Percentiles rank a stretch among this genome's conserved stretches.
Conservation (phyloP, 495 filamentous ascomycete genomes). For the Daldinia decipiens region DNA sequence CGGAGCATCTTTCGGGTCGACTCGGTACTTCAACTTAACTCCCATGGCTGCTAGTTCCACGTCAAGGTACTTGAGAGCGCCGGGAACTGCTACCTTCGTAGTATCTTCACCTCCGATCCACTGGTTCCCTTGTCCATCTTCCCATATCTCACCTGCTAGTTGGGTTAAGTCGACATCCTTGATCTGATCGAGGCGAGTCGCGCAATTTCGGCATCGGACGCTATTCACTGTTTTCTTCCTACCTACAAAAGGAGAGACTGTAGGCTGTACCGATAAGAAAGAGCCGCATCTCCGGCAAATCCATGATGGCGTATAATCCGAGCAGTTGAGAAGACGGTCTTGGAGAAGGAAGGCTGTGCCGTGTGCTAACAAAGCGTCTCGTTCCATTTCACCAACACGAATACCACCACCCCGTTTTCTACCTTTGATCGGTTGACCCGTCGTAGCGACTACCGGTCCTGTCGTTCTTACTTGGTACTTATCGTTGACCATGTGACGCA, state of each 20-base stretch:
- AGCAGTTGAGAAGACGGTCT: conserved; percentile 95
- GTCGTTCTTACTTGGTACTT: conserved; percentile 99
- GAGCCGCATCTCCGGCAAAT: conserved; percentile 88
- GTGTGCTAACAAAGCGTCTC: conserved; percentile 92
- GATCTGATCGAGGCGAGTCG: conserved; percentile 65
- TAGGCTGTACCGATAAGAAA: conserved; percentile 84
- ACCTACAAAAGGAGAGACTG: conserved; percentile 74
- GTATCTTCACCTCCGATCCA: conserved; percentile 91
- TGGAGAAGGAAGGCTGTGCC: conserved; percentile 94
- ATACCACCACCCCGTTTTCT: conserved; percentile 96
- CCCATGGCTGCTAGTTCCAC: conserved; percentile 96
- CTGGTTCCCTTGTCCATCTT: conserved; percentile 82
- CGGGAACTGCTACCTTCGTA: conserved; percentile 89
- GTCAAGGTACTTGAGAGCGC: conserved; percentile 91
- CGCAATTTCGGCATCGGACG: conserved; percentile 87
- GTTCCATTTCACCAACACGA: conserved; percentile 98
- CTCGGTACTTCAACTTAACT: conserved; percentile 86
- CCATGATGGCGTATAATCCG: conserved; percentile 86
- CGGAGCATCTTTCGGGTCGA: conserved; percentile 66
- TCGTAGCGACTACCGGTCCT: conserved; percentile 85
- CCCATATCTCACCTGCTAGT: conserved; percentile 80
- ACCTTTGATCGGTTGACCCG: conserved; percentile 97
- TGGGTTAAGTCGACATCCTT: conserved; percentile 67
- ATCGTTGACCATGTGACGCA: conserved; percentile 99
- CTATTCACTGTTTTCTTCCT: conserved; percentile 62